Conservation (phyloP, 805 yeast species). For the Kurtzmaniella cleridarum region DNA sequence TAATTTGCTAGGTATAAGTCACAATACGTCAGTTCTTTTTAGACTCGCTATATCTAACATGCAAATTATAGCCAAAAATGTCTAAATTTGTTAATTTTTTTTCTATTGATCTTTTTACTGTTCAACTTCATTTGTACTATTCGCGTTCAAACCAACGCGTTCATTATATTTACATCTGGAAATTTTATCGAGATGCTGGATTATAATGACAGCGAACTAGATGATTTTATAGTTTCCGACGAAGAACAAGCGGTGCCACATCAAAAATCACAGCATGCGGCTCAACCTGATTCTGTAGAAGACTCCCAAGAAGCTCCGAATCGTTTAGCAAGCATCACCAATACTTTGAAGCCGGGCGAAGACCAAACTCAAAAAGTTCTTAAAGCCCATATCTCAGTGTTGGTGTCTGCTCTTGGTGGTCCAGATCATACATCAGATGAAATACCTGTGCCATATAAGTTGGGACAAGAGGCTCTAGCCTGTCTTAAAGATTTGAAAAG, state of each 20-base stretch:
- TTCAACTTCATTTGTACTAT: slow-evolving; percentile 1
- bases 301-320: slow-evolving; percentile 14
- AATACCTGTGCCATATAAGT: slow-evolving; percentile 53
- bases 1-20: too few species aligned
- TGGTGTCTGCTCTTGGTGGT: slow-evolving; percentile 90
- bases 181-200: slow-evolving; percentile 1
- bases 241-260: slow-evolving; percentile 8
- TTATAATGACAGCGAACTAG: slow-evolving; percentile 22
- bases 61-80: too few species aligned
- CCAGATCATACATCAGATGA: slow-evolving; percentile 55
- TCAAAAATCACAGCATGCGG: background rate
- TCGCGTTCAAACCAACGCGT: slow-evolving; percentile 2
- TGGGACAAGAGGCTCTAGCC: slow-evolving; percentile 85
- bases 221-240: slow-evolving; percentile 31
- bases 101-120: too few species aligned
- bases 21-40: too few species aligned
- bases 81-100: too few species aligned
- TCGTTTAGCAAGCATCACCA: slow-evolving; percentile 18
- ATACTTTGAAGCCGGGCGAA: slow-evolving; percentile 26
- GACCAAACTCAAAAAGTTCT: slow-evolving; percentile 37
- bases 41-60: too few species aligned
- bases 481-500: slow-evolving; percentile 83
- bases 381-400: slow-evolving; percentile 69
- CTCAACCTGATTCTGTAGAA: slow-evolving; percentile 6
- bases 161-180: background rate